Evolutionary conservation across 768 basidiomycete species (phyloP).

Genomic region (Crucibulum laeve): DNA sequence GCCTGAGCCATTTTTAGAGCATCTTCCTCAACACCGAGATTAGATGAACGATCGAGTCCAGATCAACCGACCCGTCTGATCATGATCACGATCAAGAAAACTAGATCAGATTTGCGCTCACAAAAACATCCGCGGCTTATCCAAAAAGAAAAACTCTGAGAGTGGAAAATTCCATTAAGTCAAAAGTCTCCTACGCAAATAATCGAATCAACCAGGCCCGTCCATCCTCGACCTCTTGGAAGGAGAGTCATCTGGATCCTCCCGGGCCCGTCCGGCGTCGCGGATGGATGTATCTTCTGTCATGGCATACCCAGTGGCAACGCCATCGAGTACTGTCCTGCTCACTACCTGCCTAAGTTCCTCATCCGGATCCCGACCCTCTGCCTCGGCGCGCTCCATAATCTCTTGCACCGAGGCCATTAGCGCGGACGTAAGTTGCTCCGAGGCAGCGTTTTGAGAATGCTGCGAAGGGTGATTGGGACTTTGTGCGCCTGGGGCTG

Average conservation of each 20-base stretch:
- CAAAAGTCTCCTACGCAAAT: neutral
- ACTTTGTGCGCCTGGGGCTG: conserved; percentile 4
- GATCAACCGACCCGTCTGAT: conserved; percentile 25
- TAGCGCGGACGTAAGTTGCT: conserved; percentile 62
- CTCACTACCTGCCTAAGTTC: conserved; percentile 62
- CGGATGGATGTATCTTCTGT: conserved; percentile 12
- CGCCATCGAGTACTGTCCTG: conserved; percentile 61
- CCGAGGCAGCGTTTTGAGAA: conserved; percentile 64
- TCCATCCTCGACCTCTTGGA: conserved; percentile 28
- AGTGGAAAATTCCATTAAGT: neutral
- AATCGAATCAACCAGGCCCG: conserved; percentile 8
- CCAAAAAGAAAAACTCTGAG: neutral
- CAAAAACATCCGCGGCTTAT: neutral
- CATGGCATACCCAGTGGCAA: conserved; percentile 58
- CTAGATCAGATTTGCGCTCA: conserved; percentile 17
- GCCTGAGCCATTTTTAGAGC: neutral
- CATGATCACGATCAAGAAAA: conserved; percentile 28
- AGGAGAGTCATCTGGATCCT: conserved; percentile 22
- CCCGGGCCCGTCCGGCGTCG: conserved; percentile 7
- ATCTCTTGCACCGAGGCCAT: conserved; percentile 65
- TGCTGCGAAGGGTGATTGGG: conserved; percentile 51
- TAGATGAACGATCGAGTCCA: conserved; percentile 11
- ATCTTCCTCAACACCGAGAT: neutral
- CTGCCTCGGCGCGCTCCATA: conserved; percentile 47
- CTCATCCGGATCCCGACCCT: conserved; percentile 65